Evolutionary conservation across 2,329 filamentous ascomycete species (phyloP).

Genomic region (Verticillium isaacii): DNA sequence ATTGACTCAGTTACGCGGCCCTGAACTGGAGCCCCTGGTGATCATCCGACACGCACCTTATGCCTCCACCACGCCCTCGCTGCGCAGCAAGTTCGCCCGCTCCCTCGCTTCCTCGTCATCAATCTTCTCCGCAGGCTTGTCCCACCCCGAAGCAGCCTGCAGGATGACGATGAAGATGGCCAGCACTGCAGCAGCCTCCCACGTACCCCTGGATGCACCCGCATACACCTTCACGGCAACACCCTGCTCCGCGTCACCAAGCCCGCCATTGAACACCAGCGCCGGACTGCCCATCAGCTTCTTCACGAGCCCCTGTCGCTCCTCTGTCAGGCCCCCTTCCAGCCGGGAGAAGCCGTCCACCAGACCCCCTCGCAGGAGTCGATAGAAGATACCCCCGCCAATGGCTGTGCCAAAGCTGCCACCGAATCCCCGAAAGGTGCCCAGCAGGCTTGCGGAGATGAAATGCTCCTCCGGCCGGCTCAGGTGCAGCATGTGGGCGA

Average conservation of each 20-base stretch:
- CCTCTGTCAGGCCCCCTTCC: slow-evolving; percentile 32
- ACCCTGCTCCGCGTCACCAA: slow-evolving; percentile 33
- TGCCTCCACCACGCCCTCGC: slow-evolving; percentile 26
- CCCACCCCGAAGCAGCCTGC: slow-evolving; percentile 49
- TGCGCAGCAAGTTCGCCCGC: slow-evolving; percentile 18
- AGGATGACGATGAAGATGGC: slow-evolving; percentile 37
- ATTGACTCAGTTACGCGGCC: too few species aligned
- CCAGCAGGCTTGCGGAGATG: slow-evolving; percentile 68
- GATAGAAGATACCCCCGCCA: slow-evolving; percentile 69
- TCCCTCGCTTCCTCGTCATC: slow-evolving; percentile 24
- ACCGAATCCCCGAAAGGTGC: slow-evolving; percentile 77
- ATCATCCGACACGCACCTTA: slow-evolving; percentile 1
- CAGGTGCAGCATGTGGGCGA: slow-evolving; percentile 74
- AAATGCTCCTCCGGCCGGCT: slow-evolving; percentile 64
- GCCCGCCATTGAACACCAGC: slow-evolving; percentile 37
- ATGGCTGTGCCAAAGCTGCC: slow-evolving; percentile 77
- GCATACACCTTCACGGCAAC: slow-evolving; percentile 46
- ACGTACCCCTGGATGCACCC: slow-evolving; percentile 37
- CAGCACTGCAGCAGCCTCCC: slow-evolving; percentile 40
- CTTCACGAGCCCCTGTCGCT: slow-evolving; percentile 34
- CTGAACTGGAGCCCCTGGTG: too few species aligned
- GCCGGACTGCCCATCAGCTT: slow-evolving; percentile 47
- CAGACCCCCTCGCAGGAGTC: slow-evolving; percentile 52
- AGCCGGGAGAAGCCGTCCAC: slow-evolving; percentile 49
- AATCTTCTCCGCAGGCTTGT: slow-evolving; percentile 35